Base-by-base conservation (phyloP, 257 asterid species). In the Plantago elongata region DNA sequence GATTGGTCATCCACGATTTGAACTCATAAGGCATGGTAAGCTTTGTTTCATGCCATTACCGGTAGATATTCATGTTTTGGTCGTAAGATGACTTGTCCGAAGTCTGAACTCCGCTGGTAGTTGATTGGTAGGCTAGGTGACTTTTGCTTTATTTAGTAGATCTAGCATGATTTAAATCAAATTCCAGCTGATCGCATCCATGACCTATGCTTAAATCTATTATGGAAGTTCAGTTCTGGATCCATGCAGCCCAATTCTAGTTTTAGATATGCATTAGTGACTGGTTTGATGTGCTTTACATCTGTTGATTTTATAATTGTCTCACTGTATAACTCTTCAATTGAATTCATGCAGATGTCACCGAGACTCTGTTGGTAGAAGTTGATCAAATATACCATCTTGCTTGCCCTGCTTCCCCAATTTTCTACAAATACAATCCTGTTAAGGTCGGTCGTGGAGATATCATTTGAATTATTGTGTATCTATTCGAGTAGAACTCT, bases 351-450 rank as follows among this genome's bases (percentile, higher is more conserved):
- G 60, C 87, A 91, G 96, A 91, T 55, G 91, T 91, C 71, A 91
- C 98, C 1, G 98, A 91, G 83, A 70, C 98, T 18, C 60, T 91
- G 72, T 66, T 91, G 70, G 37, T 91, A 42, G 98, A 91, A 72
- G 96, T 88, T 69, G 98, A 91, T 74, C 87, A 74, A 57, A 91
- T 91, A 61, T 91, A 88, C 80, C 98, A 91, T 78, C 98, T 91
- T 72, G 98, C 98, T 69, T 91, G 98, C 47, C 98, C 98, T 56
- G 98, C 98, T 49, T 91, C 96, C 67, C 98, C 96, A 9, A 86
- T 91, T 50, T 88, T 88, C 69, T 91, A 91, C 82, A 91, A 91
- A 67, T 81, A 91, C 79, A 91, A 91, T 66, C 98, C 98, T 55
- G 98, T 91, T 56, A 91, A 91, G 91, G 96, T 81, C 58, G 9